Evolutionary conservation across 495 filamentous ascomycete genomes (phyloP), one percentile per base, ranked within the genome.

Genomic region (Annulohypoxylon nitens): DNA sequence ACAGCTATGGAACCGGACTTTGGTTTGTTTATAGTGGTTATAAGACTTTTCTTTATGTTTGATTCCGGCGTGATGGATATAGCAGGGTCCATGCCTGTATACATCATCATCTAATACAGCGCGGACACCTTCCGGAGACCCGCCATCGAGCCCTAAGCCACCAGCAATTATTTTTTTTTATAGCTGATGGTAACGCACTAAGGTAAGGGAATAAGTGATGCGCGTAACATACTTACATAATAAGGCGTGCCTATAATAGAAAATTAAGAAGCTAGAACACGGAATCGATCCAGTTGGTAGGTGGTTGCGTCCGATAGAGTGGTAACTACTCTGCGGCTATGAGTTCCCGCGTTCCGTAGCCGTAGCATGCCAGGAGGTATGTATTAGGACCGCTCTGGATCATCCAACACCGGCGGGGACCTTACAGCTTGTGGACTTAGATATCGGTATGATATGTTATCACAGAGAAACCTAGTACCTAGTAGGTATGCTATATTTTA

Each of bases 11-110:
- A 41, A 43, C 41, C 3, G 33, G 20, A 3, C 25, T 55, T 26
- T 53, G 50, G 62, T 61, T 48, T 64, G 53, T 30, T 25, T 41
- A 26, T n/a, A 43, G 18, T 5, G 18, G 2, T 43, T 6, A 20
- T 37, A 20, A 60, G 34, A 60, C 20, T 60, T 7, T 8, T 12
- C 30, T 41, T 11, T 1, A 1, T 48, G 14, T 69, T 30, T 23
- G 67, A 45, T 48, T 37, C 26, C 25, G 18, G 36, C 11, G 18
- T 34, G 47, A 12, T 34, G 37, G 36, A 30, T 30, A 18, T 1
- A 23, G 36, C 67, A 43, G 53, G 67, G 67, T 64, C 36, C 12
- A 70, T 30, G 67, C 45, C 36, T 34, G 33, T 26, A 59, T 33
- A 0, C 25, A 18, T 53, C 10, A 0, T 34, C 5, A 18, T 7